Evolutionary conservation across 495 filamentous ascomycete genomes (phyloP), one percentile per base, ranked within the genome.

Genomic region (Sordaria brevicollis): DNA sequence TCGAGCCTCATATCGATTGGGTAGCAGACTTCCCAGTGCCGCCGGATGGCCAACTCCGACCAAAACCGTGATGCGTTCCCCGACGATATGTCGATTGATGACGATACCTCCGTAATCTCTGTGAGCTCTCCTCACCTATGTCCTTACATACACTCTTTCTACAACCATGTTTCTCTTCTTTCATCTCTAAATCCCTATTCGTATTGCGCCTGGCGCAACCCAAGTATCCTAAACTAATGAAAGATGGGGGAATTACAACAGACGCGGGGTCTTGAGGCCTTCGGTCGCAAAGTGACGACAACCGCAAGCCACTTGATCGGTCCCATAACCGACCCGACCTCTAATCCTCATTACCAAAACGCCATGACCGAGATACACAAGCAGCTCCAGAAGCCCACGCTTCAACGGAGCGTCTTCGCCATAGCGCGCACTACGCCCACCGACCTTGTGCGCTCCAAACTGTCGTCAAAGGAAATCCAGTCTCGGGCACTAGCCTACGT

Each of bases 401-500:
- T 96, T 29, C 95, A 99, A 82, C 89, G 92, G 72, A 91, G 89
- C 76, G 89, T 99, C 73, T 96, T 98, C 76, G 89, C 92, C 54
- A 89, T 97, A 76, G 88, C 93, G 37, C 90, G 90, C 80, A 93
- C 93, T 4, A 91, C 91, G 3, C 94, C 95, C 17, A 93, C 92
- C 67, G 95, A 99, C 79, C 82, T 99, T 33, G 90, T 97, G 57
- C 91, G 95, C 65, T 97, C 93, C 57, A 94, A 91, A 75, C 87
- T 99, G 69, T 97, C 93, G 13, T 92, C 91, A 25, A 80, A 89
- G 68, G 95, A 99, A 83, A 97, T 99, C 73, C 93, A 97, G 80
- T 94, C 96, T 72, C 91, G 95, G 65, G 95, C 96, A 38, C 82
- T 97, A 54, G 89, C 93, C 25, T 94, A 91, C 76, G 80, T 99